Base-by-base conservation (phyloP, 169 alveolate species). In the Cryptosporidium meleagridis region DNA sequence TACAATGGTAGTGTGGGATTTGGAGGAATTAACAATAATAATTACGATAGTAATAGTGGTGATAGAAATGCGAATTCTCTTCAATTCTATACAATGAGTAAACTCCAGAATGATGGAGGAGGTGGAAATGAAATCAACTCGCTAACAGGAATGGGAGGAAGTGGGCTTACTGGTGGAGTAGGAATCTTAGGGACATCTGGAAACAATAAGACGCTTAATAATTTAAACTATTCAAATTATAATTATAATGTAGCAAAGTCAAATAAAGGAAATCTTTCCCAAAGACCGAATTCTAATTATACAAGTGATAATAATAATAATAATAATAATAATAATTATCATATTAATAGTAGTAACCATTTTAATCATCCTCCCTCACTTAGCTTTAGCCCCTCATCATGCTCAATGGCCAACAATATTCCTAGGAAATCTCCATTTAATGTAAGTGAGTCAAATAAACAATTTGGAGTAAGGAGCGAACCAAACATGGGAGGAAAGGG, bases 381-480 rank as follows among this genome's bases (percentile, higher is more conserved):
- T 16, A 1, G 23, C 52, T 65, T 37, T 44, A 29, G 51, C 10
- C 48, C 72, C 12, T 37, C 72, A 31, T n/a, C 51, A n/a, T 37
- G 53, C 51, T n/a, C 72, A 14, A 48, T 48, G 51, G 10, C 8
- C 1, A 37, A 29, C 3, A 73, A 73, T 41, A 39, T 37, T 14
- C 86, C 86, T 7, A 73, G 86, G 26, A 73, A 73, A 48, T 73
- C 86, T 14, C 86, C 86, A 10, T 73, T 73, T 29, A 41, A 59
- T 14, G 12, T 69, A 4, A 29, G 26, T 23, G 65, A 45, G n/a
- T 4, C 62, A 3, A 29, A n/a, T 23, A 31, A 26, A 6, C 58
- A 45, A 26, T 44, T 21, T 10, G 67, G 53, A n/a, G 37, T 31
- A 41, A n/a, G 37, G 12, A 55, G 7, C 12, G 67, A 55, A 7